Base-by-base conservation (phyloP, 1,284 basidiomycete genomes). In the Ganoderma lingzhi region DNA sequence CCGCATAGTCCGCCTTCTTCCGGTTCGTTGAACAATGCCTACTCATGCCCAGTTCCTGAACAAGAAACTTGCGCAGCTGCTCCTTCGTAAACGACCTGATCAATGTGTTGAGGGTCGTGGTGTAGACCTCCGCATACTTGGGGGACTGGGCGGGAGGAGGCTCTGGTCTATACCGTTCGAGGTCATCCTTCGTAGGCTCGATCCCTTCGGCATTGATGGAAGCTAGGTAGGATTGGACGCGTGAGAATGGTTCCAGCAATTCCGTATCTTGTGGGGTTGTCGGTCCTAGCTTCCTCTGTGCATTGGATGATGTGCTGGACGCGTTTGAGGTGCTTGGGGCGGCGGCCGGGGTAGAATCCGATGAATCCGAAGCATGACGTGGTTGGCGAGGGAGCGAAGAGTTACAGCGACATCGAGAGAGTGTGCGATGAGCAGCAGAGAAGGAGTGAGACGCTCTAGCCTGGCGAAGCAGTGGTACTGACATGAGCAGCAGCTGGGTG, bases 11-110 rank as follows among this genome's bases (percentile, higher is more conserved):
- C 39, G 77, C 73, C 79, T 91, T 89, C 55, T 77, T 81, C 66
- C 78, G 76, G 8, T 76, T 77, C 1, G 75, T 70, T 67, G 77
- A 75, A 12, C 78, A 77, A 66, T 75, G 80, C 61, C 78, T 80
- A 51, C 74, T 70, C 53, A 78, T 77, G 35, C 88, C 75, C 35
- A 80, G 80, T 71, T 88, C 87, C 61, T 87, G 73, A 59, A 82
- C 76, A 15, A 86, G 74, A 71, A 92, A 89, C 58, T 80, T 75
- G n/a, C 82, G 84, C 37, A 94, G 81, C 75, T 93, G 92, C 44
- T 82, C 79, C 69, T 82, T 84, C 72, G 84, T 90, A 78, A 94
- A 94, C 10, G 90, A 87, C n/a, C 85, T 85, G 69, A 84, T 84
- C 23, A 94, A 80, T 1, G 79, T 83, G 56, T 86, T 83, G 58